These are phyloP conservation scores for Coemansia sp. DNA, from an alignment of 192 early-diverging fungal genomes.

Conservation along the genomic window DNA sequence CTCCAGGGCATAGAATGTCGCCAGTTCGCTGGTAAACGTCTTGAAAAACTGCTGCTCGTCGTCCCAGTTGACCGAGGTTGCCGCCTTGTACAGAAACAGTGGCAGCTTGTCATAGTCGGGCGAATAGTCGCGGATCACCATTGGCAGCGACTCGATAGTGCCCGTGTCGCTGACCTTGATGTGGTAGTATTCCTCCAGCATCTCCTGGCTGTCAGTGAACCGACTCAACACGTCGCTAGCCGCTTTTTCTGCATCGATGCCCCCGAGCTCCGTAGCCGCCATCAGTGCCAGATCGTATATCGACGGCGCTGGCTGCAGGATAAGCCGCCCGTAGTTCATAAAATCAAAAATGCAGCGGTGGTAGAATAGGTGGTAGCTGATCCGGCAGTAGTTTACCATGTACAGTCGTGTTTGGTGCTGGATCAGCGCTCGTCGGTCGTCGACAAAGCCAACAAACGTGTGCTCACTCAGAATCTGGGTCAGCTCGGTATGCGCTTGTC, in stretches of 20 bases:
- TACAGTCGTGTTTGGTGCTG: slow-evolving; percentile 85
- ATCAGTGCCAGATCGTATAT: slow-evolving; percentile 67
- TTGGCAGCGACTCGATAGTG: slow-evolving; percentile 64
- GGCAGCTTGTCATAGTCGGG: slow-evolving; percentile 86
- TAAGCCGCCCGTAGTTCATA: slow-evolving; percentile 80
- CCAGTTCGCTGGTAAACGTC: slow-evolving; percentile 56
- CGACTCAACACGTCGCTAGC: slow-evolving; percentile 16
- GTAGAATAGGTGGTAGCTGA: slow-evolving; percentile 87
- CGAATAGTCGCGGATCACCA: slow-evolving; percentile 74
- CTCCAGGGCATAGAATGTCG: slow-evolving; percentile 50
- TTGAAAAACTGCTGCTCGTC: slow-evolving; percentile 83
- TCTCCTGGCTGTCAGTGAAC: slow-evolving; percentile 54
- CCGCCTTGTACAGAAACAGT: slow-evolving; percentile 73
- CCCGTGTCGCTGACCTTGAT: slow-evolving; percentile 65
- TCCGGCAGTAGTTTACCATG: slow-evolving; percentile 71
- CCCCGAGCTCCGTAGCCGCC: slow-evolving; percentile 48
- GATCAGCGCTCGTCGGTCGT: slow-evolving; percentile 73
- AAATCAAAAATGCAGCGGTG: slow-evolving; percentile 78
- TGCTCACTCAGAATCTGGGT: slow-evolving; percentile 77
- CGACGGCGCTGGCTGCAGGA: slow-evolving; percentile 58
- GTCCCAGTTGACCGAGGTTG: slow-evolving; percentile 81
- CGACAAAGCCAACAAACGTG: slow-evolving; percentile 85
- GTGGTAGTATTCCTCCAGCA: slow-evolving; percentile 90
- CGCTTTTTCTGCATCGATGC: slow-evolving; percentile 18
- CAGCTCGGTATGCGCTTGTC: slow-evolving; percentile 51